phyloP scores from a whole-genome alignment of 331 rosid species.

The Telfairia occidentalis region DNA sequence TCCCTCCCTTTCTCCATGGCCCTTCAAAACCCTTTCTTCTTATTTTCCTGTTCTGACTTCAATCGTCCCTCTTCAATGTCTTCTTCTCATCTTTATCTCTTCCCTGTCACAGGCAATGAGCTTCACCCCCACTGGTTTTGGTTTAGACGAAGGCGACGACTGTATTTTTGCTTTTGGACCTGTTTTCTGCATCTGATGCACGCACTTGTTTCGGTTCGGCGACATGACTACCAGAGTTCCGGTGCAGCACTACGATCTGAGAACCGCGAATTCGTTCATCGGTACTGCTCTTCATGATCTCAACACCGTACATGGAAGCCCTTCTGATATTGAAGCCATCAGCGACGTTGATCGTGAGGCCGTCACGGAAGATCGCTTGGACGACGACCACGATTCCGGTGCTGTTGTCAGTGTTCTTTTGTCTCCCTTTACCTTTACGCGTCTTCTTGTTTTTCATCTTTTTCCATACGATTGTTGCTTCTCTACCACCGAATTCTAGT shows the following conservation, averaged over 20 bases:
- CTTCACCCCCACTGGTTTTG: not conserved
- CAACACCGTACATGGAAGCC: conserved; percentile 49
- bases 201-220: not conserved
- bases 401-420: conserved; percentile 43
- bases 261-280: conserved; percentile 67
- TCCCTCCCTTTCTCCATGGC: not conserved
- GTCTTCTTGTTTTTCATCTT: not conserved
- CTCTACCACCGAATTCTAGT: not conserved
- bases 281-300: conserved; percentile 76
- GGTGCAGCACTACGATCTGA: conserved; percentile 77
- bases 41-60: not conserved
- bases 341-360: conserved; percentile 39
- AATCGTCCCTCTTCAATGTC: not conserved
- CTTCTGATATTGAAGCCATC: conserved; percentile 40
- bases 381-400: conserved; percentile 33
- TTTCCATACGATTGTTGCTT: not conserved
- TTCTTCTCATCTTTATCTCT: conserved; percentile 9
- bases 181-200: not conserved
- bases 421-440: not conserved
- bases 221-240: conserved; percentile 80
- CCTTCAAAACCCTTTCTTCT: not conserved
- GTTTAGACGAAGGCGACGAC: not conserved
- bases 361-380: conserved; percentile 38
- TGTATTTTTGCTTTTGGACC: not conserved
- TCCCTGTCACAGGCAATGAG: not conserved